These are phyloP conservation scores for Colletotrichum liriopes DNA, from an alignment of 2,329 filamentous ascomycete species.

Conservation along the genomic window DNA sequence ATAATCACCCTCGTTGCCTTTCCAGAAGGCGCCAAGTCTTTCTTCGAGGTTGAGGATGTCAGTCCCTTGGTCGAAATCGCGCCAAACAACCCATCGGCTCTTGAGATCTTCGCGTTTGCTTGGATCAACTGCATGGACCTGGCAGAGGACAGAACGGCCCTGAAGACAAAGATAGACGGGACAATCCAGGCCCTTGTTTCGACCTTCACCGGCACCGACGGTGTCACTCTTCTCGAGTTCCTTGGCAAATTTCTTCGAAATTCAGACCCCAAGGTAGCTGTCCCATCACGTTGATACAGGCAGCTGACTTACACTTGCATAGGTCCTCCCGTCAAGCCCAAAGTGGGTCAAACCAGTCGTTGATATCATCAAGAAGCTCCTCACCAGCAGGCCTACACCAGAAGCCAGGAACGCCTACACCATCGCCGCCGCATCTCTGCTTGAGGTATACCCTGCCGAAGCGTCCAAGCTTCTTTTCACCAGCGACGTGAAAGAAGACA, in stretches of 20 bases:
- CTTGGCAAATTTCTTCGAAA: slow-evolving; percentile 67
- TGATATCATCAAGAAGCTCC: slow-evolving; percentile 66
- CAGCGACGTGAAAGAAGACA: slow-evolving; percentile 58
- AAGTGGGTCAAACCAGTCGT: slow-evolving; percentile 68
- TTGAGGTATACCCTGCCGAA: slow-evolving; percentile 67
- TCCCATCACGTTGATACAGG: slow-evolving; percentile 14
- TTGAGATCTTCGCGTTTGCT: slow-evolving; percentile 70
- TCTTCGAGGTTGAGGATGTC: slow-evolving; percentile 67
- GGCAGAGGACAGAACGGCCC: slow-evolving; percentile 48
- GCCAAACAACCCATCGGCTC: slow-evolving; percentile 65
- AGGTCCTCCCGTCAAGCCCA: slow-evolving; percentile 66
- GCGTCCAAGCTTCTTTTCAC: slow-evolving; percentile 68
- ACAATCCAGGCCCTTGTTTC: slow-evolving; percentile 65
- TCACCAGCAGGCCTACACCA: slow-evolving; percentile 69
- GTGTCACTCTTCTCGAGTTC: slow-evolving; percentile 72
- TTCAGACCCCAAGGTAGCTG: slow-evolving; percentile 63
- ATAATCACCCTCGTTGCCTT: slow-evolving; percentile 70
- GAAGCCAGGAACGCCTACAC: slow-evolving; percentile 72
- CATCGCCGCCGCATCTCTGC: slow-evolving; percentile 70
- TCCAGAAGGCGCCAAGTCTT: slow-evolving; percentile 63
- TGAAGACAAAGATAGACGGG: slow-evolving; percentile 61
- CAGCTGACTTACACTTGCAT: slow-evolving; percentile 39
- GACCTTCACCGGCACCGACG: slow-evolving; percentile 73
- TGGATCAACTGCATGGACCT: slow-evolving; percentile 67
- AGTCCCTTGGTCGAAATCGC: slow-evolving; percentile 71